These are phyloP conservation scores for Herpetomonas muscarum DNA, from an alignment of 208 protist genomes.

Conservation along the genomic window DNA sequence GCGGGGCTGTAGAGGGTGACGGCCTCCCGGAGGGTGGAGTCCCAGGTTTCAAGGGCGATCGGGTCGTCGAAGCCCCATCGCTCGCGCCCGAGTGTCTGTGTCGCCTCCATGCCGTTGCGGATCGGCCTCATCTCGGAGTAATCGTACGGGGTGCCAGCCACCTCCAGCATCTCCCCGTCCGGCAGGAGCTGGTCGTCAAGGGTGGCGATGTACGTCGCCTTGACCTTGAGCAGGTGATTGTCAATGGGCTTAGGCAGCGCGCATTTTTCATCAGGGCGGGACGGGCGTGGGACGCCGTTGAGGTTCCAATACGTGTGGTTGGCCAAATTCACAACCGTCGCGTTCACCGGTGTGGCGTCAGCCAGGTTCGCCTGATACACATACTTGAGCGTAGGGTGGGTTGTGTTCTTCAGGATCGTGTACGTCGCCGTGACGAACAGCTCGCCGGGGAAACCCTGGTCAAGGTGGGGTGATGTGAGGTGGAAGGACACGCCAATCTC, in stretches of 20 bases:
- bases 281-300: conserved; percentile 50
- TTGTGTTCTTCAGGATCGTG: conserved; percentile 38
- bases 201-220: conserved; percentile 42
- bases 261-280: conserved; percentile 7
- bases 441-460: conserved; percentile 80
- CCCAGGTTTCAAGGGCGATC: conserved; percentile 67
- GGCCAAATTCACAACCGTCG: conserved; percentile 71
- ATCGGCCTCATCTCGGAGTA: conserved; percentile 44
- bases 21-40: conserved; percentile 59
- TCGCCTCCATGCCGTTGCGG: conserved; percentile 46
- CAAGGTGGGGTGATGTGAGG: conserved; percentile 61
- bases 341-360: conserved; percentile 49
- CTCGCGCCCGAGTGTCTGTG: conserved; percentile 25
- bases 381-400: conserved; percentile 46
- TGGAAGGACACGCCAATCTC: conserved; percentile 71
- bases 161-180: conserved; percentile 34
- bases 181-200: conserved; percentile 42
- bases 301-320: conserved; percentile 85
- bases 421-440: conserved; percentile 68
- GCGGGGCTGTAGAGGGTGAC: conserved; percentile 57
- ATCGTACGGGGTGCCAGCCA: conserved; percentile 46
- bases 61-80: conserved; percentile 71
- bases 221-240: conserved; percentile 57
- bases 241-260: conserved; percentile 32
- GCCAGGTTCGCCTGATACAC: conserved; percentile 41